These are phyloP conservation scores for Solanum piurae DNA, from an alignment of 257 asterid genomes.

Conservation along the genomic window DNA sequence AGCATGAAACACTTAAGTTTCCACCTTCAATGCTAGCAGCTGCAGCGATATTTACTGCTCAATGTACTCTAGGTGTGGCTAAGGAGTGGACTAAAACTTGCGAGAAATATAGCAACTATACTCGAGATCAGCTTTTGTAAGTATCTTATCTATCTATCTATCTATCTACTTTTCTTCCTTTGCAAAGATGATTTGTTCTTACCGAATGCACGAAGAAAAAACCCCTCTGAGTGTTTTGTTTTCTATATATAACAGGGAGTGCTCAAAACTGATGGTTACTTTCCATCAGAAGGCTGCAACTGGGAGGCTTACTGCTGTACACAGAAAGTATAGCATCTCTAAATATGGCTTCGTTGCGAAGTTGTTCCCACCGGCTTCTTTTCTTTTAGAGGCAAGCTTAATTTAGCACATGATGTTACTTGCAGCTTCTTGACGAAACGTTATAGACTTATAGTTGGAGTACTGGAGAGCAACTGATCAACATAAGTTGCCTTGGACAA, in stretches of 20 bases:
- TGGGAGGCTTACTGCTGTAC: constrained; percentile 21
- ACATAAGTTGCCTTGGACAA: constrained; percentile 27
- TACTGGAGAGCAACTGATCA: constrained; percentile 12
- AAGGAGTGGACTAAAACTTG: constrained; percentile 60
- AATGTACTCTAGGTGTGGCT: constrained; percentile 37
- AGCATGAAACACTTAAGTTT: constrained; percentile 64
- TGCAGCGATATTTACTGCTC: constrained; percentile 82
- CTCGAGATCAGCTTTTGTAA: constrained; percentile 58
- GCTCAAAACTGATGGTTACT: constrained; percentile 26
- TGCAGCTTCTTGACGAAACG: neutral
- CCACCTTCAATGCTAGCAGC: constrained; percentile 84
- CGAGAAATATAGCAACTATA: constrained; percentile 45
- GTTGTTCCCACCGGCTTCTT: constrained; percentile 16
- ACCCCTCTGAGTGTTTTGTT: neutral
- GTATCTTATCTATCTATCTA: neutral
- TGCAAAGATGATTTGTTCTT: neutral
- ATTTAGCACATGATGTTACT: neutral
- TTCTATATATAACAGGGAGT: constrained; percentile 17
- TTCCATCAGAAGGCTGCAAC: constrained; percentile 29
- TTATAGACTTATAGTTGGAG: neutral
- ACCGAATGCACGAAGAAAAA: too few relatives aligned
- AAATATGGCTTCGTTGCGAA: constrained; percentile 29
- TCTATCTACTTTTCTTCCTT: neutral
- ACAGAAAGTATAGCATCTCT: constrained; percentile 20
- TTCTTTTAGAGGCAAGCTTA: constrained; percentile 8